A percentile compares a stretch with the other conserved stretches of the same genome.
Conservation (phyloP, 1,139 yeast genomes). For the Arxiozyma telluris region DNA sequence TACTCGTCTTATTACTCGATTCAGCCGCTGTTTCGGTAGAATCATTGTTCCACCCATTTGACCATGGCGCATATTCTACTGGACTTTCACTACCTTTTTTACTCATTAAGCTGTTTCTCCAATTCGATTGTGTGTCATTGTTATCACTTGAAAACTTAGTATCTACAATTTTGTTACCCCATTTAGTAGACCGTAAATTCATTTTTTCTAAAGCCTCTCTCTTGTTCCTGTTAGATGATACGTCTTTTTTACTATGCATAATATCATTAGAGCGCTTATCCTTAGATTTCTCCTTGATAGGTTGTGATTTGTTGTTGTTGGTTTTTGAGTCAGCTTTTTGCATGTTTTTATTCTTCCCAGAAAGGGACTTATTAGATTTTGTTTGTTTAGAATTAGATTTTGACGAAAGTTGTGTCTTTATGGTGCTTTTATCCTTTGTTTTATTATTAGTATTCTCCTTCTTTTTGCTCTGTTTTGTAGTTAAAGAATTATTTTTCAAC, state of each 20-base stretch:
- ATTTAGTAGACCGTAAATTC: not conserved
- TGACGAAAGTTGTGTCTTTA: not conserved
- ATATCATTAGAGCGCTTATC: too few species aligned
- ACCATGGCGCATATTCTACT: not conserved
- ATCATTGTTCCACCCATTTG: not conserved
- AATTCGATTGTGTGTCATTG: not conserved
- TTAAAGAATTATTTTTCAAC: not conserved
- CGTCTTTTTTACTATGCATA: too few species aligned
- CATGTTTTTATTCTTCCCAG: too few species aligned
- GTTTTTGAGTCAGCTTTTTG: not conserved
- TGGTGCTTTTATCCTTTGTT: not conserved
- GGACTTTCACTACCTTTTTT: not conserved
- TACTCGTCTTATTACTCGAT: not conserved
- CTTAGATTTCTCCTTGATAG: not conserved
- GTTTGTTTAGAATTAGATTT: not conserved
- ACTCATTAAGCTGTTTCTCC: not conserved
- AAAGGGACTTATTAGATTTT: too few species aligned
- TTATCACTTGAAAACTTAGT: not conserved
- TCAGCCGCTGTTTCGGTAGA: not conserved
- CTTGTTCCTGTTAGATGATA: too few species aligned
- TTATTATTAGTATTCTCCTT: not conserved
- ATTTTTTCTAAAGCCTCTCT: too few species aligned
- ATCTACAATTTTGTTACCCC: not conserved
- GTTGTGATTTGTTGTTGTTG: not conserved
- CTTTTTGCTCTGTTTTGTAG: not conserved